Conservation (phyloP, 2,329 filamentous ascomycete species). For the Xylaria sp. region DNA sequence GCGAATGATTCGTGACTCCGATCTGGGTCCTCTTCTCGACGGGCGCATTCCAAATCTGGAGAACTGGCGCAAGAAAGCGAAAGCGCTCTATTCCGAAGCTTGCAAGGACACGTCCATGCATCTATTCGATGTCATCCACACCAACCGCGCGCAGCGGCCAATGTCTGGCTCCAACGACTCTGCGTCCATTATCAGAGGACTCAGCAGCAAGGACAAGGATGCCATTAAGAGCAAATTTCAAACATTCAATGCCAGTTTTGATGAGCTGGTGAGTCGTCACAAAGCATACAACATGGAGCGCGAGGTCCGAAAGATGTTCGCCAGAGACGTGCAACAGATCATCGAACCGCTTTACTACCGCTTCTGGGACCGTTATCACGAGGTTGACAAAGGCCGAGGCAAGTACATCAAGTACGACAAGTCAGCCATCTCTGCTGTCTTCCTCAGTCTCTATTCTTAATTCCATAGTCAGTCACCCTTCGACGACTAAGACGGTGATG, state of each 20-base stretch:
- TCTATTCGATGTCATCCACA: constrained; percentile 88
- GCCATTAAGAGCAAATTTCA: constrained; percentile 95
- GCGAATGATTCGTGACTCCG: constrained; percentile 75
- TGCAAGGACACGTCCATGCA: constrained; percentile 85
- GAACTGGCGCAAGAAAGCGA: constrained; percentile 81
- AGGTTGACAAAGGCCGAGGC: constrained; percentile 94
- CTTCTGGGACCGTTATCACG: constrained; percentile 96
- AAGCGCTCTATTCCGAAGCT: constrained; percentile 72
- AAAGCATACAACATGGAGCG: constrained; percentile 83
- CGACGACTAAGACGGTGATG: neutral
- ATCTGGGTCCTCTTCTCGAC: constrained; percentile 67
- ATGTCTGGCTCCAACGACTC: constrained; percentile 74
- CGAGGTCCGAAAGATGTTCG: constrained; percentile 76
- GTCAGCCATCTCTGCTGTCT: constrained; percentile 64
- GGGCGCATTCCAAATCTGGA: constrained; percentile 64
- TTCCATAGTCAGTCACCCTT: neutral
- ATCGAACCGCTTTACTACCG: constrained; percentile 90
- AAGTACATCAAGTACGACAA: constrained; percentile 99
- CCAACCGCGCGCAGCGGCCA: constrained; percentile 67
- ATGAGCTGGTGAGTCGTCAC: constrained; percentile 79
- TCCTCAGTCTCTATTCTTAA: constrained; percentile 45
- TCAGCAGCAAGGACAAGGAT: constrained; percentile 89
- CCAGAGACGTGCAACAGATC: constrained; percentile 80
- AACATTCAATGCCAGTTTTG: constrained; percentile 83
- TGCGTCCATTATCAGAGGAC: constrained; percentile 72